Base-by-base conservation (phyloP, 805 yeast genomes). In the Gaillardinia entomophila region DNA sequence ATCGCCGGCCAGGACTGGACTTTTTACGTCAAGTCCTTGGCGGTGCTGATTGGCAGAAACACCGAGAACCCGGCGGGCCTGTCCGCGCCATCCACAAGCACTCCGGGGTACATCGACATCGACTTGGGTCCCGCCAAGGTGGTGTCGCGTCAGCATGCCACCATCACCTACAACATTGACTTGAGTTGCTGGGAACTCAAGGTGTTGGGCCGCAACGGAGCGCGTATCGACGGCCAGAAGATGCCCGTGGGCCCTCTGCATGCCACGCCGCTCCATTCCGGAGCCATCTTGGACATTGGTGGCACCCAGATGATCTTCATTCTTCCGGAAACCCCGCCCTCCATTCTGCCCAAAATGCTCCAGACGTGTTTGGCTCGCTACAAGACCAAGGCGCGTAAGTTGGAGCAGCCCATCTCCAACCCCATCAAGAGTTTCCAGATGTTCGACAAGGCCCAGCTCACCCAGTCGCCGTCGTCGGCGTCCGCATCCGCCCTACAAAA, bases 281-380 rank as follows among this genome's bases (percentile, higher is more conserved):
- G 98, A n/a, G 84, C 90, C 26, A 77, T 92, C 12, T 60, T 92
- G 36, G 99, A 92, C 49, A 79, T 92, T 28, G 97, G 97, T 12
- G 97, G 97, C 4, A 88, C 96, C 8, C 97, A 92, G 60, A 92
- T 92, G 97, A 90, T 92, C 95, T 92, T 92, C 53, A 92, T 92
- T 24, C 66, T 92, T 43, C 99, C 99, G 2, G 97, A 89, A 54
- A 78, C 85, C 4, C 76, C 77, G 10, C 96, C 96, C 3, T 62
- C 60, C 22, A 69, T 89, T 6, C 73, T 83, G 40, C 68, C 58
- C 27, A 60, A 61, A 30, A 66, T 75, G 54, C 53, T 71, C 34
- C 45, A 53, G 27, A 52, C 57, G 31, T 57, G 73, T 35, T 47
- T 65, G 36, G 33, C 53, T 2, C 57, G 58, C 34, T 62, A 57